A percentile compares a stretch with the other conserved stretches of the same genome.
phyloP scores from a whole-genome alignment of 495 filamentous ascomycete genomes.

The Evansstolkia leycettana region DNA sequence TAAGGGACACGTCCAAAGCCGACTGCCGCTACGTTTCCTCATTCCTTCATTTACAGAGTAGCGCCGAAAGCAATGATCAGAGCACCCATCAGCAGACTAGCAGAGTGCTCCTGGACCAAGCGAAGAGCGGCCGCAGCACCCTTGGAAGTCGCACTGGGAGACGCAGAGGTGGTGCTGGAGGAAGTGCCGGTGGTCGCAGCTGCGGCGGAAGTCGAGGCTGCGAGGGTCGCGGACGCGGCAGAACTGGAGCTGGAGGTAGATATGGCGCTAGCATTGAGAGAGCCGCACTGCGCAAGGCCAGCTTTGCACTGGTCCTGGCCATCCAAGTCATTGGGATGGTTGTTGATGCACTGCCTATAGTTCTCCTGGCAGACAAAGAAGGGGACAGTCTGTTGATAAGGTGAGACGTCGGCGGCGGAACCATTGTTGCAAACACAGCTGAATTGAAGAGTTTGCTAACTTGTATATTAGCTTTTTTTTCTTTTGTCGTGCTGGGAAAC shows the following conservation, averaged over 20 bases:
- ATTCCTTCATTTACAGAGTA: conserved; percentile 29
- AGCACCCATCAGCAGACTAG: conserved; percentile 34
- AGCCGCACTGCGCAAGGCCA: conserved; percentile 31
- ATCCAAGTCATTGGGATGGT: conserved; percentile 30
- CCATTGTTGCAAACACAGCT: conserved; percentile 43
- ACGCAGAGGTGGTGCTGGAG: neutral
- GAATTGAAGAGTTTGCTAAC: conserved; percentile 40
- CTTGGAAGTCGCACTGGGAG: conserved; percentile 7
- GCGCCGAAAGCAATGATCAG: conserved; percentile 37
- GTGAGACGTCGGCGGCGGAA: conserved; percentile 34
- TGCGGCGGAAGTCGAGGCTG: conserved; percentile 3
- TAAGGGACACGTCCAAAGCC: too few relatives aligned
- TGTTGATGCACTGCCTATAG: conserved; percentile 36
- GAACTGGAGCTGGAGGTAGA: conserved; percentile 13
- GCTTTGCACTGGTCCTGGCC: conserved; percentile 33
- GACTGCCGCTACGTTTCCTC: neutral
- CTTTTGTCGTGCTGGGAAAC: too few relatives aligned
- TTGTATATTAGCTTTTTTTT: too few relatives aligned
- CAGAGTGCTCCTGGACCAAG: conserved; percentile 35
- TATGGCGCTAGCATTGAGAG: conserved; percentile 29
- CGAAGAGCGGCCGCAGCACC: conserved; percentile 13
- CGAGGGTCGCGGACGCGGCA: conserved; percentile 2
- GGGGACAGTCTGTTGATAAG: conserved; percentile 43
- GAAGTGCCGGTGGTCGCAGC: neutral
- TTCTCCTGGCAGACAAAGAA: conserved; percentile 42